Evolutionary conservation across 2,329 filamentous ascomycete species (phyloP), one percentile per base, ranked within the genome.

Genomic region (Uncinocarpus reesii): DNA sequence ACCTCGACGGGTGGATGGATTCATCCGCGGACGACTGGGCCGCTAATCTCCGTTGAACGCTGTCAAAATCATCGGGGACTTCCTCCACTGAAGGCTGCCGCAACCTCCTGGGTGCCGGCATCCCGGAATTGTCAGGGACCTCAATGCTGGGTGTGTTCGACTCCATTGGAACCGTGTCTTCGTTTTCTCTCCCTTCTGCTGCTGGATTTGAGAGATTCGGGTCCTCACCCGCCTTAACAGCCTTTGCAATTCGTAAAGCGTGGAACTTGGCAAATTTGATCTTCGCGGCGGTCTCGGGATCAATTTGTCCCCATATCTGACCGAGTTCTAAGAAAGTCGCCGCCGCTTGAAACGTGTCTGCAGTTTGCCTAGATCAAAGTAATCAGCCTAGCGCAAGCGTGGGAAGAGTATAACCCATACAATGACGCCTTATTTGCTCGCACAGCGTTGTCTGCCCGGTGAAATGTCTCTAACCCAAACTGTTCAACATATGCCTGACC

Each of bases 241-340:
- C 92, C 67, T 86, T 95, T 13, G 85, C 75, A 60, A 98, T 98
- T 50, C 92, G 80, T 29, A 90, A 72, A 1, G 90, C 89, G 64
- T 96, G 93, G 76, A 86, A 98, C 66, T 96, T 98, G 35, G 90
- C 88, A 63, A 86, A 98, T 65, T 93, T 95, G 67, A 90, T 87
- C 72, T 95, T 96, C 47, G 87, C 79, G 32, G 80, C 74, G 16
- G 82, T 79, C 60, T 96, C 88, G 1, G 77, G 68, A 28, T 94
- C 86, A 8, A 82, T 70, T 0, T 78, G 68, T 4, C 80, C 83
- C 88, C 90, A 98, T 59, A 95, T 84, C 54, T 82, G 82, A 48
- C 86, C 77, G 4, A 96, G 74, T 56, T 95, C 87, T 60, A 96
- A 81, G 65, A 98, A 96, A 0, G 88, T 94, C 0, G 86, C 83